Base-by-base conservation (phyloP, 2,329 filamentous ascomycete genomes). In the Ambrosiella xylebori region DNA sequence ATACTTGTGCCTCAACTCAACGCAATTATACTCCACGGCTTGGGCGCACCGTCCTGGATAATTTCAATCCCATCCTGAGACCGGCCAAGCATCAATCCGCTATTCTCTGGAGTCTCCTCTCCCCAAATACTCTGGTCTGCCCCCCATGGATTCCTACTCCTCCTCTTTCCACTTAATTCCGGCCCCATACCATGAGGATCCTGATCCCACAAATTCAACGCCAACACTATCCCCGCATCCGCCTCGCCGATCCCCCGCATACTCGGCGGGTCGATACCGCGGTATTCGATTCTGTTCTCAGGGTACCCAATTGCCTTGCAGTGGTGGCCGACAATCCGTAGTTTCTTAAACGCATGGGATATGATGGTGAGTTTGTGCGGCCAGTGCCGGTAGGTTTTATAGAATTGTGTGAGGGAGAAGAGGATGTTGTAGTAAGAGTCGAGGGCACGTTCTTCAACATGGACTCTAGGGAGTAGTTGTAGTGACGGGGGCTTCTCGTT, bases 341-440 rank as follows among this genome's bases (percentile, higher is more conserved):
- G 66, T 13, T 73, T 71, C 68, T 89, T 89, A 69, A 89, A 89
- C 5, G 70, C 78, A 65, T 88, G 84, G 63, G 81, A 84, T 45
- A 88, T 72, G 17, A 88, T 72, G 15, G 79, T 85, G 13, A 88
- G 65, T 4, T 68, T 70, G 1, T 57, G 55, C 0, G 85, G 84
- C 75, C 82, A 88, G 8, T 39, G 39, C 6, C 67, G 64, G 1
- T 71, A 70, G 9, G 63, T 64, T 41, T 66, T 61, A 61, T 71
- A 70, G 65, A 79, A 81, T 40, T 70, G 66, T 13, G 74, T 64
- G 2, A 95, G 72, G 11, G 84, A 85, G 67, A 90, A 89, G 13
- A 95, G 70, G 4, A 95, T 71, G 66, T 95, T 95, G 66, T 89
- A 84, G 65, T 88, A 91, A 1, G 85, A 91, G 68, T 96, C 90